These are phyloP conservation scores for Diaporthe ilicicola DNA, from an alignment of 2,329 filamentous ascomycete species.

Conservation along the genomic window DNA sequence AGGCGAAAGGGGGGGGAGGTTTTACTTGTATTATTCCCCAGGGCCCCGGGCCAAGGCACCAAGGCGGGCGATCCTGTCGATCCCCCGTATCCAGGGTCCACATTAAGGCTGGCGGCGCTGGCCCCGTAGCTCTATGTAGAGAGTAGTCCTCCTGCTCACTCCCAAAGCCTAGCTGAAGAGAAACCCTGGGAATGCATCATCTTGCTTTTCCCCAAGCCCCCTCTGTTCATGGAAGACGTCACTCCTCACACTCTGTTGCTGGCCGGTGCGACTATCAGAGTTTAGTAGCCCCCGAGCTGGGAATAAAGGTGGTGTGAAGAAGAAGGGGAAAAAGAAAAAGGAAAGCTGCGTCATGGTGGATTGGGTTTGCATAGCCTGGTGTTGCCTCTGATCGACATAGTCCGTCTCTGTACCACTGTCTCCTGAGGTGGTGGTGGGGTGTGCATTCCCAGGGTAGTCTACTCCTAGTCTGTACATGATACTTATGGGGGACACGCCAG, in stretches of 20 bases:
- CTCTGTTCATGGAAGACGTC: not conserved
- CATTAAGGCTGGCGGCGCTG: constrained; percentile 1
- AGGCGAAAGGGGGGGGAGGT: not conserved
- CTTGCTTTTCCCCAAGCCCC: too few species aligned
- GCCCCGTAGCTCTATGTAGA: not conserved
- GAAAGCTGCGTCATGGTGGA: not conserved
- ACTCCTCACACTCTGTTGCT: not conserved
- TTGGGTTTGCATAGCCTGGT: not conserved
- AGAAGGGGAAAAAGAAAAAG: not conserved
- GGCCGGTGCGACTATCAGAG: constrained; percentile 3
- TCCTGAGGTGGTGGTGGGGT: constrained; percentile 20
- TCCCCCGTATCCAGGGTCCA: constrained; percentile 31
- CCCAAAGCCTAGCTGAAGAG: not conserved
- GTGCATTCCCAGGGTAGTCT: not conserved
- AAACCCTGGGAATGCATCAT: not conserved
- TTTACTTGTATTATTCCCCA: not conserved
- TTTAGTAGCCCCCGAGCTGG: constrained; percentile 13
- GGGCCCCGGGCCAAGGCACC: not conserved
- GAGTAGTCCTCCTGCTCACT: not conserved
- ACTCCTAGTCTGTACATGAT: not conserved
- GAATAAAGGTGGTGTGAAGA: not conserved
- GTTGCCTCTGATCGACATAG: not conserved
- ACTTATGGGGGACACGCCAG: not conserved
- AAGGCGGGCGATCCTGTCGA: not conserved
- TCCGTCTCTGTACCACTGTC: not conserved